Conservation (phyloP, 108 stramenopile genomes). For the Nitzschia sp. region DNA sequence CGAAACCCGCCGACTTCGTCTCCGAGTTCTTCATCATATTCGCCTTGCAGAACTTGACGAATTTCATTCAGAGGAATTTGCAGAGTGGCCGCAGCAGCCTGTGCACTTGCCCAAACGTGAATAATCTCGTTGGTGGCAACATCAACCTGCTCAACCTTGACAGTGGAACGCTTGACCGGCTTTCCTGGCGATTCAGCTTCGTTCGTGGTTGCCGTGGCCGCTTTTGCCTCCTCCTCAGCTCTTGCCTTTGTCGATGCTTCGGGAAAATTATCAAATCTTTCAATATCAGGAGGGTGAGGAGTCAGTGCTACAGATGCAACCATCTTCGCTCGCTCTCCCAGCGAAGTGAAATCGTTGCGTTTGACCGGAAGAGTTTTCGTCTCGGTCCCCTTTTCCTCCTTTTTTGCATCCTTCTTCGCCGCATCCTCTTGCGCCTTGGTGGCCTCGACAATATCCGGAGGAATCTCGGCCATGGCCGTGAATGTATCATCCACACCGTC, state of each 20-base stretch:
- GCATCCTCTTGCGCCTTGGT: constrained; percentile 14
- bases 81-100: constrained; percentile 78
- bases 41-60: constrained; percentile 62
- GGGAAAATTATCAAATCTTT: constrained; percentile 81
- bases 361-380: constrained; percentile 57
- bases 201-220: constrained; percentile 25
- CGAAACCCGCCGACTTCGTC: constrained; percentile 86
- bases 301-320: constrained; percentile 61
- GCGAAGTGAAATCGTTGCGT: constrained; percentile 70
- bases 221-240: constrained; percentile 35
- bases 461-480: constrained; percentile 23
- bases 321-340: constrained; percentile 69
- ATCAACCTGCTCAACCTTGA: constrained; percentile 81
- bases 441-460: constrained; percentile 14
- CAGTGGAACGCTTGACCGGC: constrained; percentile 65
- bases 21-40: constrained; percentile 79
- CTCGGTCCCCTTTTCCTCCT: constrained; percentile 12
- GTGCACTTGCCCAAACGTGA: constrained; percentile 80
- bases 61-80: constrained; percentile 74
- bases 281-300: constrained; percentile 47
- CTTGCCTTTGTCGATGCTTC: constrained; percentile 56
- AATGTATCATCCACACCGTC: constrained; percentile 86
- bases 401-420: constrained; percentile 21
- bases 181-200: constrained; percentile 39
- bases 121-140: constrained; percentile 63